Base-by-base conservation (phyloP, 1,284 basidiomycete species). In the Stereum hirsutum region DNA sequence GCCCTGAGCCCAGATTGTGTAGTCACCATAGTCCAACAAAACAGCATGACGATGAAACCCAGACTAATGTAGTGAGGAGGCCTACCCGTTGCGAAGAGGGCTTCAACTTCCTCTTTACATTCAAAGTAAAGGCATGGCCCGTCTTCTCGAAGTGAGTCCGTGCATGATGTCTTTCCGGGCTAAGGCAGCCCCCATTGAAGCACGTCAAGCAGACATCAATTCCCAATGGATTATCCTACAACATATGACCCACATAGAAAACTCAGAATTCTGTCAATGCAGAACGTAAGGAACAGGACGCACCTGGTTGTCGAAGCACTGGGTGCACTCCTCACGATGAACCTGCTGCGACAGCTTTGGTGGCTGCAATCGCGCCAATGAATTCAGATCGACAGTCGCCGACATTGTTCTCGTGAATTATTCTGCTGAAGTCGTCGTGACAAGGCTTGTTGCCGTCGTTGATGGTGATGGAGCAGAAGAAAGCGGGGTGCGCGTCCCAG, bases 251-350 rank as follows among this genome's bases (percentile, higher is more conserved):
- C 35, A 46, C 21, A 41, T 36, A 23, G 23, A 26, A n/a, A 46
- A 23, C 19, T 21, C 25, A 7, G 12, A 35, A 30, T 10, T 30
- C 10, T n/a, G n/a, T 30, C 28, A 30, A 30, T 7, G 3, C 7
- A 21, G 5, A 21, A 15, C 27, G 15, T 21, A 17, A 33, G 38
- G 19, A 46, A 52, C 68, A 38, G 15, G 33, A 35, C 33, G 33
- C 10, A 87, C 92, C 74, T 95, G 90, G 55, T 80, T 81, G 61
- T 98, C 94, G 59, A 98, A 99, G 62, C 95, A 99, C 47, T 94
- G 89, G 0, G 94, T 96, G 55, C 91, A 95, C 60, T 94, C 90
- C 59, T 93, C 90, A 8, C 87, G 70, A 54, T 93, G 83, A 0
- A 93, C 83, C 1, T 66, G 66, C 42, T 77, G 71, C 2, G 66